Conservation (phyloP, 768 basidiomycete genomes). For the Phlegmacium glaucopus region DNA sequence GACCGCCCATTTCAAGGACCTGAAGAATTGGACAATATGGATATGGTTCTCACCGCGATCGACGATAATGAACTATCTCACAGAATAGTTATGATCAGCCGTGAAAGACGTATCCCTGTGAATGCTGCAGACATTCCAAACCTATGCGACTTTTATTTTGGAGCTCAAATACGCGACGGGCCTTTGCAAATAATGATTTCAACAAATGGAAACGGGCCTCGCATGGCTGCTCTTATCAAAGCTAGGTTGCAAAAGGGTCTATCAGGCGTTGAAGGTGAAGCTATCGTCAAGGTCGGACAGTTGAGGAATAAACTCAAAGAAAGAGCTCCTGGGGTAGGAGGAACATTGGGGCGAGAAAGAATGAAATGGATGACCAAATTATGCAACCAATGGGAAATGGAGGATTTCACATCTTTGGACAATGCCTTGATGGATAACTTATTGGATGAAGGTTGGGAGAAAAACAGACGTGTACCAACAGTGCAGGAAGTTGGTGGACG, state of each 20-base stretch:
- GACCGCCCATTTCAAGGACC: slow-evolving; percentile 64
- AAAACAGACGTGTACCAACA: slow-evolving; percentile 30
- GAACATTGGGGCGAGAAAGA: slow-evolving; percentile 67
- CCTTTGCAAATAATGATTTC: slow-evolving; percentile 95
- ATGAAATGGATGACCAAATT: slow-evolving; percentile 93
- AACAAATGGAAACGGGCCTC: slow-evolving; percentile 90
- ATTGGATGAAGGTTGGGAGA: slow-evolving; percentile 87
- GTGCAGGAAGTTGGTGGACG: slow-evolving; percentile 38
- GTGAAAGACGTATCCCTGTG: slow-evolving; percentile 72
- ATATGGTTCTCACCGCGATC: slow-evolving; percentile 93
- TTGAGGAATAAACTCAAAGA: slow-evolving; percentile 71
- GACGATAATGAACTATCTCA: slow-evolving; percentile 75
- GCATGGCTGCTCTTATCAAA: slow-evolving; percentile 83
- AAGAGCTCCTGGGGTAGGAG: slow-evolving; percentile 81
- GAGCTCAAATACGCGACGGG: slow-evolving; percentile 86
- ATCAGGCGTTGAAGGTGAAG: slow-evolving; percentile 68
- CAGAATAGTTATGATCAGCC: slow-evolving; percentile 67
- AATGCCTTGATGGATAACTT: slow-evolving; percentile 60
- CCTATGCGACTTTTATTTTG: slow-evolving; percentile 98
- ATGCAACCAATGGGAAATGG: slow-evolving; percentile 84
- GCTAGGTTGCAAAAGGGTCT: slow-evolving; percentile 64
- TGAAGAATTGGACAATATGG: slow-evolving; percentile 63
- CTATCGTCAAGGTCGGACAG: slow-evolving; percentile 76
- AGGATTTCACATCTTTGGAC: slow-evolving; percentile 71
- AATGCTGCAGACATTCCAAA: slow-evolving; percentile 97